phyloP scores from a whole-genome alignment of 768 basidiomycete species.

The Podaxis sp. region DNA sequence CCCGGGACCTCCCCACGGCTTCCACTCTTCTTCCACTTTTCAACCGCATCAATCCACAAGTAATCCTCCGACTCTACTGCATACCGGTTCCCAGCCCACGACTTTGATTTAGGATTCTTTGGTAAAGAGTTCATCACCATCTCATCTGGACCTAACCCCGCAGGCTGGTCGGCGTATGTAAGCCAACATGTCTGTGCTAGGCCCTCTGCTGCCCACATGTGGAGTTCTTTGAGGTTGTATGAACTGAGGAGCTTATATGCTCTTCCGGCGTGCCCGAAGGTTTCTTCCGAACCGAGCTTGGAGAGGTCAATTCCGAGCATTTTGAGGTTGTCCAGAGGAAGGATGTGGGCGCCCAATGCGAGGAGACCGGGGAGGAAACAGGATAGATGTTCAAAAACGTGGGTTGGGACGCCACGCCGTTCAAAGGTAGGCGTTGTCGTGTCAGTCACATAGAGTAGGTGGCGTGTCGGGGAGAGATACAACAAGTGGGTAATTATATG shows the following conservation, averaged over 20 bases:
- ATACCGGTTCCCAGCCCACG: background rate
- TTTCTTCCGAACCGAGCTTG: slow-evolving; percentile 33
- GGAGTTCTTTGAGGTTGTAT: slow-evolving; percentile 57
- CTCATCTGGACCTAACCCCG: slow-evolving; percentile 67
- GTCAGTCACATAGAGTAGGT: slow-evolving; percentile 69
- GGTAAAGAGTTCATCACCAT: slow-evolving; percentile 29
- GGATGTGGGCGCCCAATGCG: slow-evolving; percentile 62
- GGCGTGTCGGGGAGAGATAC: slow-evolving; percentile 60
- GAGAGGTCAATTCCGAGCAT: slow-evolving; percentile 42
- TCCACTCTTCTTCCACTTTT: slow-evolving; percentile 44
- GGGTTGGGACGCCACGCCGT: slow-evolving; percentile 32
- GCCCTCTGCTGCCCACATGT: slow-evolving; percentile 74
- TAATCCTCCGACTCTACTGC: slow-evolving; percentile 16
- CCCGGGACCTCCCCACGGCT: slow-evolving; percentile 49
- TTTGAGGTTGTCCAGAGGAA: slow-evolving; percentile 51
- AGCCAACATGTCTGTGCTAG: slow-evolving; percentile 68
- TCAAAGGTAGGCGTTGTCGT: slow-evolving; percentile 23
- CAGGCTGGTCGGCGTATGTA: slow-evolving; percentile 65
- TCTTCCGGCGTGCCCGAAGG: slow-evolving; percentile 30
- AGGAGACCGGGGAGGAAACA: slow-evolving; percentile 77
- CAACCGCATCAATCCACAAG: slow-evolving; percentile 47
- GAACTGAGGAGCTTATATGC: slow-evolving; percentile 32
- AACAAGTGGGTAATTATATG: slow-evolving; percentile 61
- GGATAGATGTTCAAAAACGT: slow-evolving; percentile 67
- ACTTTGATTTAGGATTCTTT: background rate